A percentile compares a stretch with the other conserved stretches of the same genome.
phyloP scores from a whole-genome alignment of 192 early-diverging fungal species.

The Coemansia sp. region DNA sequence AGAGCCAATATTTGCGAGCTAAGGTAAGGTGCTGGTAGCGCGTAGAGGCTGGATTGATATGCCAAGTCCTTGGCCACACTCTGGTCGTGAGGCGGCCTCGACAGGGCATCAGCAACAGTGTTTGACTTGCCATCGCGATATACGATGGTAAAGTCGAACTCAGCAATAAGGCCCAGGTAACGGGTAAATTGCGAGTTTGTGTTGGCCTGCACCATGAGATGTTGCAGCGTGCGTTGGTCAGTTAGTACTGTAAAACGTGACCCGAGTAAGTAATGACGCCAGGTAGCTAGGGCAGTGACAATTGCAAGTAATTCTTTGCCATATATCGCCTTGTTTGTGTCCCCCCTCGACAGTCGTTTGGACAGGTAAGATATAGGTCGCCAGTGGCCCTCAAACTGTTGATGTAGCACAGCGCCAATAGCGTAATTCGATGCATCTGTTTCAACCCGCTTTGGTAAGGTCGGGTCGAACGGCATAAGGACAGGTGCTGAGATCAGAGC shows the following conservation, averaged over 20 bases:
- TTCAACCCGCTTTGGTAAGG: background rate
- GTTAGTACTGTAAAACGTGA: slow-evolving; percentile 5
- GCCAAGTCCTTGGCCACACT: background rate
- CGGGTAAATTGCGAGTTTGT: background rate
- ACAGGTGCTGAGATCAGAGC: slow-evolving; percentile 7
- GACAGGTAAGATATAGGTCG: slow-evolving; percentile 2
- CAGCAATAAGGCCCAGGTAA: background rate
- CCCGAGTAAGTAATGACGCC: slow-evolving; percentile 8
- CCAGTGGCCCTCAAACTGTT: slow-evolving; percentile 6
- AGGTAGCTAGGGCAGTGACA: background rate
- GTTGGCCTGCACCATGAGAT: too few species aligned
- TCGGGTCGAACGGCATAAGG: slow-evolving; percentile 5
- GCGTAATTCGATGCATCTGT: slow-evolving; percentile 7
- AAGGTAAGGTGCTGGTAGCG: too few species aligned
- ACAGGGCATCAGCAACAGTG: slow-evolving; percentile 13
- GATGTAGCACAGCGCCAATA: slow-evolving; percentile 7
- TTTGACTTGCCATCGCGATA: slow-evolving; percentile 1
- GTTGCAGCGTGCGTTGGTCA: background rate
- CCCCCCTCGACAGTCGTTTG: background rate
- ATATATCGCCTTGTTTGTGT: slow-evolving; percentile 8
- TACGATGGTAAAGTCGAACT: slow-evolving; percentile 6
- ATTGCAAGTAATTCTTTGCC: slow-evolving; percentile 1
- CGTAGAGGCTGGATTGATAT: background rate
- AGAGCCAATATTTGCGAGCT: too few species aligned
- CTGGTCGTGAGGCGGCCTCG: background rate